Base-by-base conservation (phyloP, 139 green algal genomes). In the Tetradesmus obliquus region DNA sequence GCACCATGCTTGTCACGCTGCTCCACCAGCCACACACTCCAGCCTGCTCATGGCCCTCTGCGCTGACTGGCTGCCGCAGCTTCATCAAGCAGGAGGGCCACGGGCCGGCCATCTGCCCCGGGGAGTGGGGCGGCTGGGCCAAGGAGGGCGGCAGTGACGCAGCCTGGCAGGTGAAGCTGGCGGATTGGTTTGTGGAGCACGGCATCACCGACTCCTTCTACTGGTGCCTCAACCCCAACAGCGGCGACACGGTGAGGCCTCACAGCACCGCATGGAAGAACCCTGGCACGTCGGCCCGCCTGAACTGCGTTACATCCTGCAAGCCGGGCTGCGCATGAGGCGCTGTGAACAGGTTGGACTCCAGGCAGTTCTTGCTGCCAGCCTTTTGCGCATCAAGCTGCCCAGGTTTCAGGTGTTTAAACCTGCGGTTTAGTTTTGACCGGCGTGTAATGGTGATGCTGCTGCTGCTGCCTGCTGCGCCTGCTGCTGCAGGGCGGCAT, bases 221-320 rank as follows among this genome's bases (percentile, higher is more conserved):
- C 84, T 94, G 92, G 92, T 92, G 92, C 24, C 53, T 92, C 17
- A 92, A 94, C 54, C 88, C 88, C 24, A 92, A 94, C 76, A 85
- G 53, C 8, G 91, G 88, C 3, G 91, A 92, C 57, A 92, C 88
- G 87, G 82, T 90, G 54, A 58, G 72, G 17, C 2, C 15, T 15
- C 4, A 19, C 3, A 5, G 13, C 5, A 69, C 5, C 51, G 13
- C 20, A 7, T 13, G 81, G 53, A 13, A 7, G 24, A 45, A 19
- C 7, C 13, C 9, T 10, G 79, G 19, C 10, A 19, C 79, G 15
- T 10, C 9, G n/a, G 15, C 10, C 15, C 22, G 10, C n/a, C 9
- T 32, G 15, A 19, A 19, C 15, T 15, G 10, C 13, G 13, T 84
- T 15, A 19, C 10, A 32, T 15, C 22, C 24, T 84, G 79, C 9